Base-by-base conservation (phyloP, 768 basidiomycete species). In the Agrocybe chaxingu region DNA sequence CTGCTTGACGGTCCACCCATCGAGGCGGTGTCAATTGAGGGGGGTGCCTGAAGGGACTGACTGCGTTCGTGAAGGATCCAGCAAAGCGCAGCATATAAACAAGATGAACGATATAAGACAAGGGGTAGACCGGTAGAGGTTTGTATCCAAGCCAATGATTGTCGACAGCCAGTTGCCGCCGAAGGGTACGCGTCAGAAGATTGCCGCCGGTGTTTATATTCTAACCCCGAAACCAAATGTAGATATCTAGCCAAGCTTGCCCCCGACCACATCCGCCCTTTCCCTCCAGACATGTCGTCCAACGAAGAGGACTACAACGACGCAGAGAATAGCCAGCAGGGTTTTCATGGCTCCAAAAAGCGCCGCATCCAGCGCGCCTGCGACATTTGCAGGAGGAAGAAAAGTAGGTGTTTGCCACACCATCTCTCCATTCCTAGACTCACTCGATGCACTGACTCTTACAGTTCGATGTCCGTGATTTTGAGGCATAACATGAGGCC, bases 341-440 rank as follows among this genome's bases (percentile, higher is more conserved):
- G 61, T 42, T 45, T 59, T 4, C 73, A 70, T 3, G 71, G 69
- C 13, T 65, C 66, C 13, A 90, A 91, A 73, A 89, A 87, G 63
- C 69, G 88, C 35, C 75, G 82, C 54, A 77, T 90, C 30, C 86
- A 89, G 66, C 70, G 89, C 29, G 89, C 89, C 6, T 93, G 91
- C 62, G 90, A 92, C 60, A 78, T 84, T 0, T 93, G 91, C 62
- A 74, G 91, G 34, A 74, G 88, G 50, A 92, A 92, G 75, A 94
- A 94, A 70, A 84, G 89, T 85, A 51, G 54, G 80, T 37, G 12
- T 30, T 11, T 8, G 16, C 43, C 31, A 16, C 8, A 49, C 42
- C 38, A 5, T 24, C 1, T 24, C 24, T 24, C 24, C 24, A 29
- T 41, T 24, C 40, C 43, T 40, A 41, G 18, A 54, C 56, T 50